Base-by-base conservation (phyloP, 192 early-diverging fungal genomes). In the Neocallimastix lanati region DNA sequence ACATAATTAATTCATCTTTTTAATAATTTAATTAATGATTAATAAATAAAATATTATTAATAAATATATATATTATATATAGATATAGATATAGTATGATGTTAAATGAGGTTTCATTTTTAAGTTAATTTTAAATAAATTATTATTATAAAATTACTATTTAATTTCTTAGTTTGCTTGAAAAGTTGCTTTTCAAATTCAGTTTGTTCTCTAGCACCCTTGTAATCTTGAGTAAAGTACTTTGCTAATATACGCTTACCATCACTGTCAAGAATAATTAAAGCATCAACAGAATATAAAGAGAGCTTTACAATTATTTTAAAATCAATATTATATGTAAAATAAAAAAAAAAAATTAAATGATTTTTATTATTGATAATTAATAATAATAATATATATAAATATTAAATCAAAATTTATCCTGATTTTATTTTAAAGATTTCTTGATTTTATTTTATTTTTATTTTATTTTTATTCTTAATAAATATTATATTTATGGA, bases 171-270 rank as follows among this genome's bases (percentile, higher is more conserved):
- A 1, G 96, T 97, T 85, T 99, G 97, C 77, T 92, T 92, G 83
- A 94, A 97, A 79, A 99, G 86, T 28, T 91, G 90, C 82, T 93
- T 94, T 83, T 99, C 97, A 84, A 99, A 96, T 29, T 89, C 91
- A 77, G 91, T 92, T 84, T 96, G 96, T 80, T 96, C 94, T 83
- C 96, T 97, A 21, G 84, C 21, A 13, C 87, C 88, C 18, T 91
- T 82, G 81, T 90, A 92, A 25, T 87, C 77, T 33, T 77, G 82
- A 12, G 83, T 78, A 86, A 95, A 99, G 89, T 97, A 99, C 83
- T 99, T 99, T 28, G 95, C 90, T 37, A 98, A 85, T 13, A 99
- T 87, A 76, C 96, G 92, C 82, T 95, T 94, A 37, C 97, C 97
- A 21, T 96, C 93, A 81, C 91, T 86, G 87, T 99, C 97, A 79